A percentile compares a stretch with the other conserved stretches of the same genome.
Evolutionary conservation across 2,329 filamentous ascomycete species (phyloP).

Genomic region (Apiospora phragmitis): DNA sequence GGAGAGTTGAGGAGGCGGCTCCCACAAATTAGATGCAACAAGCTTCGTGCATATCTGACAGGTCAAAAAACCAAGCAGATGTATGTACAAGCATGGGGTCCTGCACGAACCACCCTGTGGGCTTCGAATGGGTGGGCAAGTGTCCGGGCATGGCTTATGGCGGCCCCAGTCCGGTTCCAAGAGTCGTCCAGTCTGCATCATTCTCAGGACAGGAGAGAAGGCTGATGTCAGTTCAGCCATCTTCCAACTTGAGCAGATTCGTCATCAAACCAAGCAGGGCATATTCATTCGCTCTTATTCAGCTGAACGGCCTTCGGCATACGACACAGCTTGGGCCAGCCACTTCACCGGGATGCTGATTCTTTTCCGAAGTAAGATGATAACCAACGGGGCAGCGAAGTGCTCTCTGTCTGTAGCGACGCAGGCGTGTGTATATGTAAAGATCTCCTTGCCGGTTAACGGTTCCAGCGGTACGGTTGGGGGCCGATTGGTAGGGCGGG

Average conservation of each 20-base stretch:
- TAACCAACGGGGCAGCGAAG: background rate
- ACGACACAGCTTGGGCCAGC: background rate
- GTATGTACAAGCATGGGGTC: background rate
- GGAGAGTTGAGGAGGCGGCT: background rate
- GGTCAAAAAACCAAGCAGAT: background rate
- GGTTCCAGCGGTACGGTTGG: background rate
- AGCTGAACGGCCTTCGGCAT: background rate
- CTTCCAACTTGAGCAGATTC: background rate
- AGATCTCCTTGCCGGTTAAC: background rate
- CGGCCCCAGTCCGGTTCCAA: too few relatives aligned
- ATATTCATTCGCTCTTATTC: background rate
- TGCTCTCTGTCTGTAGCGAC: background rate
- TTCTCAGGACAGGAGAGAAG: background rate
- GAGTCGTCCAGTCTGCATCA: too few relatives aligned
- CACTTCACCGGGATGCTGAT: background rate
- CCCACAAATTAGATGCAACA: background rate
- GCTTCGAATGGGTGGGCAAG: background rate
- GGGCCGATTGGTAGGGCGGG: background rate
- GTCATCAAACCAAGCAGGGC: background rate
- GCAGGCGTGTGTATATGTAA: background rate
- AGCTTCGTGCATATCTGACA: background rate
- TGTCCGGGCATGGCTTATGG: background rate
- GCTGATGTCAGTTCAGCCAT: background rate
- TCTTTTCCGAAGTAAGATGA: background rate
- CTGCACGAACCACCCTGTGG: too few relatives aligned